A percentile compares a stretch with the other conserved stretches of the same genome.
Evolutionary conservation across 192 early-diverging fungal species (phyloP).

Genomic region (Backusella luteola): DNA sequence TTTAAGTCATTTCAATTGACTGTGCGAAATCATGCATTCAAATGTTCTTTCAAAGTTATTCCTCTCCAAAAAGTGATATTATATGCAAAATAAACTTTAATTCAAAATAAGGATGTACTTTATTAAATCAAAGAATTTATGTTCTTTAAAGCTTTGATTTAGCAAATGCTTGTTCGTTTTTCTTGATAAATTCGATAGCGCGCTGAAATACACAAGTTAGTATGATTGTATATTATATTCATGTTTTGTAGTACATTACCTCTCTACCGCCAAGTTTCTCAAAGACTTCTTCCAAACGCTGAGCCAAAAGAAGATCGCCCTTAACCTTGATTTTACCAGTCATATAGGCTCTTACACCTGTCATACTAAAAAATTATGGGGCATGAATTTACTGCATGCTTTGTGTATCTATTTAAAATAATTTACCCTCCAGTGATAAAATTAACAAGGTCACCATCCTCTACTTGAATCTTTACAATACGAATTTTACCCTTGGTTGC

Average conservation of each 20-base stretch:
- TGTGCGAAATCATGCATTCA: background rate
- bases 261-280: slow-evolving; percentile 29
- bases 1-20: background rate
- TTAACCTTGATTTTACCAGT: slow-evolving; percentile 30
- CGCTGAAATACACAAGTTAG: background rate
- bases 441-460: slow-evolving; percentile 33
- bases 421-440: slow-evolving; percentile 42
- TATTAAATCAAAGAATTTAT: background rate
- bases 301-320: slow-evolving; percentile 31
- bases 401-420: background rate
- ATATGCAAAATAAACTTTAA: background rate
- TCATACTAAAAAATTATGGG: slow-evolving; percentile 13
- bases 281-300: slow-evolving; percentile 31
- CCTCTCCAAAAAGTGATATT: background rate
- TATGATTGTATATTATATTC: background rate
- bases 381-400: background rate
- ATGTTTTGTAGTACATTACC: slow-evolving; percentile 2
- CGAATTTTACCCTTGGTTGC: slow-evolving; percentile 14
- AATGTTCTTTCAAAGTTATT: background rate
- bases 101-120: background rate
- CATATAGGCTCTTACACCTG: slow-evolving; percentile 30
- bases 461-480: slow-evolving; percentile 29
- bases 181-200: slow-evolving; percentile 29
- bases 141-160: slow-evolving; percentile 21
- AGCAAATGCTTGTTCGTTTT: slow-evolving; percentile 17